Evolutionary conservation across 2,329 filamentous ascomycete genomes (phyloP).

Genomic region (Epichloe sp.): DNA sequence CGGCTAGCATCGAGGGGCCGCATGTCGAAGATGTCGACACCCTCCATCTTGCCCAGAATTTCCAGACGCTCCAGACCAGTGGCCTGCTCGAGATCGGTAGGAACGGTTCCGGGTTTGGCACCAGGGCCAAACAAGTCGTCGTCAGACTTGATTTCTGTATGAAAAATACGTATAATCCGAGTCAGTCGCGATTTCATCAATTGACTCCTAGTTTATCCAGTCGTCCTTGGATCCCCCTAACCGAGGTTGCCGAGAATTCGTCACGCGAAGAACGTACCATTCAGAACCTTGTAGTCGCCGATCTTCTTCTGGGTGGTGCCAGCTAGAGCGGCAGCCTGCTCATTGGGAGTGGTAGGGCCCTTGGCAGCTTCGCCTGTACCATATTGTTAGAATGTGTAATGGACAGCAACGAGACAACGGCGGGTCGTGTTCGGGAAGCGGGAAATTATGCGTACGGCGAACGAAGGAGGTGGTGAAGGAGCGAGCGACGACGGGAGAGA

Average conservation of each 20-base stretch:
- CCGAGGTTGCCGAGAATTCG: slow-evolving; percentile 11
- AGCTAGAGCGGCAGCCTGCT: slow-evolving; percentile 24
- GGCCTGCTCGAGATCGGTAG: slow-evolving; percentile 88
- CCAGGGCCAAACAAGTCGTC: slow-evolving; percentile 80
- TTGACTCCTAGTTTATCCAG: not conserved
- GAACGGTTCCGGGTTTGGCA: slow-evolving; percentile 68
- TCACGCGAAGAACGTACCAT: slow-evolving; percentile 28
- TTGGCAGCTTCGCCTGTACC: slow-evolving; percentile 25
- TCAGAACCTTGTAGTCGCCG: slow-evolving; percentile 31
- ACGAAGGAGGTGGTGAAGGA: slow-evolving; percentile 46
- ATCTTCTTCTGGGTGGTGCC: slow-evolving; percentile 31
- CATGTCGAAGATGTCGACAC: slow-evolving; percentile 97
- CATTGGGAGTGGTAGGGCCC: slow-evolving; percentile 19
- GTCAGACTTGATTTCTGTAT: slow-evolving; percentile 64
- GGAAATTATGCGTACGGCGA: slow-evolving; percentile 36
- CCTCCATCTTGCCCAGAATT: slow-evolving; percentile 98
- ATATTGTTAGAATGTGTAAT: slow-evolving; percentile 1
- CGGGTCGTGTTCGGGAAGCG: slow-evolving; percentile 13
- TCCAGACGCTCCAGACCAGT: slow-evolving; percentile 98
- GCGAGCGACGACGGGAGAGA: slow-evolving; percentile 40
- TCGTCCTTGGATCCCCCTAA: not conserved
- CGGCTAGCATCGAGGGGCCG: slow-evolving; percentile 84
- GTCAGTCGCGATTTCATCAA: slow-evolving; percentile 8
- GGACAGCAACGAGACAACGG: slow-evolving; percentile 2
- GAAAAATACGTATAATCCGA: slow-evolving; percentile 1